Evolutionary conservation across 2,329 filamentous ascomycete species (phyloP), one percentile per base, ranked within the genome.

Genomic region (Aspergillus sp.): DNA sequence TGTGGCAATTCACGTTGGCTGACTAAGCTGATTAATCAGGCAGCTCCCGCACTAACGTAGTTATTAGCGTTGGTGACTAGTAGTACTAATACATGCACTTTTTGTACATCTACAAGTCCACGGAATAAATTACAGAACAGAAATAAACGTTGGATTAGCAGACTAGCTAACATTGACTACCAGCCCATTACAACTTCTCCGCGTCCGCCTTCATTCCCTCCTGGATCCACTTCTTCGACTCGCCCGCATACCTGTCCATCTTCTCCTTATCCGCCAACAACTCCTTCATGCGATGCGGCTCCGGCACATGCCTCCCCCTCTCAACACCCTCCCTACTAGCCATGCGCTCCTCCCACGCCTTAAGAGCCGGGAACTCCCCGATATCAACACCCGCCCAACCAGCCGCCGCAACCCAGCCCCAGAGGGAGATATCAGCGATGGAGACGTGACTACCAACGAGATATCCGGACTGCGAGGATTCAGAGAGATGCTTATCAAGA

Each of bases 271-370:
- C 71, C 58, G 73, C 73, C 41, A 79, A 47, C 46, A 84, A 65
- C 27, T 85, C 81, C 57, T 75, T 82, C 58, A 81, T 73, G 6
- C 61, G 75, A 58, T 89, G 79, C 29, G 69, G 76, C 7, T 76
- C 73, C 3, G 87, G 87, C 8, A 91, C 81, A 68, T 91, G 76
- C 46, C 81, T 74, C 19, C 87, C 89, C 66, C 83, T 86, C 69
- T 91, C 81, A 12, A 90, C 78, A 2, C 75, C 88, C 0, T 84
- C 81, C 1, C 88, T 78, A 53, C 78, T 74, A 10, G 82, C 72
- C 69, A 94, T 77, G 50, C 74, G 76, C 56, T 86, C 78, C 51
- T 91, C 76, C 89, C 89, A 95, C 34, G 80, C 80, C 60, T 88
- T 81, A 51, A 95, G 64, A 42, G 78, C 65, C 2, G 88, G 87